phyloP scores from a whole-genome alignment of 2,329 filamentous ascomycete genomes.

The Aureobasidium sp. region DNA sequence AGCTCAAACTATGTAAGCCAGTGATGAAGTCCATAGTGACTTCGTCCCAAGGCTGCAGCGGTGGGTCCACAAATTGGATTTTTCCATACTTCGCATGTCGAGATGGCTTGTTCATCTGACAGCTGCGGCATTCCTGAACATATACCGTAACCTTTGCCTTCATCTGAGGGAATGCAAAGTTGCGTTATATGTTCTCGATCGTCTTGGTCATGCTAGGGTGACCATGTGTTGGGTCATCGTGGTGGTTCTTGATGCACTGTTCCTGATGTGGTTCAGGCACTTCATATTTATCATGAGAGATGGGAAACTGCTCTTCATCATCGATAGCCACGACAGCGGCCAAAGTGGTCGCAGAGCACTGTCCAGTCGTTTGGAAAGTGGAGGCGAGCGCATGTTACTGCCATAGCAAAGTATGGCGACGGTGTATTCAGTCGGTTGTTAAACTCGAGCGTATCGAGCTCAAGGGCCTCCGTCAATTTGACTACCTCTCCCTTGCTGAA shows the following conservation, averaged over 20 bases:
- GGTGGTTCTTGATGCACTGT: slow-evolving; percentile 7
- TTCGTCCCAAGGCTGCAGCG: slow-evolving; percentile 21
- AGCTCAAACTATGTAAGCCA: slow-evolving; percentile 24
- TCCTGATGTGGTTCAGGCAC: slow-evolving; percentile 9
- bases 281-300: slow-evolving; percentile 9
- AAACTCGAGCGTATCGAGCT: too few species aligned
- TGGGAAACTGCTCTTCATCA: slow-evolving; percentile 15
- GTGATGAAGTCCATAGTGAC: slow-evolving; percentile 31
- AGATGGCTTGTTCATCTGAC: slow-evolving; percentile 16
- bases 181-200: slow-evolving; percentile 6
- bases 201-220: slow-evolving; percentile 12
- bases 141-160: slow-evolving; percentile 18
- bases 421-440: too few species aligned
- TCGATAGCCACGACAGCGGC: background rate
- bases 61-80: slow-evolving; percentile 1
- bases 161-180: slow-evolving; percentile 9
- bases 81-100: slow-evolving; percentile 10
- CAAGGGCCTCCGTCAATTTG: too few species aligned
- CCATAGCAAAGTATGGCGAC: too few species aligned
- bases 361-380: too few species aligned
- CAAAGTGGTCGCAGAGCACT: too few species aligned
- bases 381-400: too few species aligned
- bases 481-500: too few species aligned
- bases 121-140: slow-evolving; percentile 15
- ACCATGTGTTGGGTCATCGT: slow-evolving; percentile 1